Conservation (phyloP, 2,329 filamentous ascomycete species). For the Biscogniauxia mediterranea region DNA sequence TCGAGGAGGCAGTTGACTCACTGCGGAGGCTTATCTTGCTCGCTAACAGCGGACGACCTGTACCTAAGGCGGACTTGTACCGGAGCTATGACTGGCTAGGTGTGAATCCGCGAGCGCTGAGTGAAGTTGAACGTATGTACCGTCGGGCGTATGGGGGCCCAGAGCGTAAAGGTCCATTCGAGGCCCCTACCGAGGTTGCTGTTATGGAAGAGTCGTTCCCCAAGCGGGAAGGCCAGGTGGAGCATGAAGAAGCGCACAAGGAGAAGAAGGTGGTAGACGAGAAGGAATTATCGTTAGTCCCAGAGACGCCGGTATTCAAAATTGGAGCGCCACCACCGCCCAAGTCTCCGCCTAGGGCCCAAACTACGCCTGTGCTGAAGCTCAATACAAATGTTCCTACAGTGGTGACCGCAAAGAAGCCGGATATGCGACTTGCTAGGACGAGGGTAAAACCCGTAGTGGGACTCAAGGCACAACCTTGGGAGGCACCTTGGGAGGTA, state of each 20-base stretch:
- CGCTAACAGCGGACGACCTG: constrained; percentile 47
- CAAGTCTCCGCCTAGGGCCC: constrained; percentile 16
- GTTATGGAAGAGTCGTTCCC: constrained; percentile 1
- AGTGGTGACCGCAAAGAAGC: constrained; percentile 5
- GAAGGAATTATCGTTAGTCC: background rate
- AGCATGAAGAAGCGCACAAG: background rate
- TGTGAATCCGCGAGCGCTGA: constrained; percentile 46
- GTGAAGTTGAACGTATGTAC: constrained; percentile 57
- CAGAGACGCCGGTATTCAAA: constrained; percentile 7
- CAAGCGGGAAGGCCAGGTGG: constrained; percentile 14
- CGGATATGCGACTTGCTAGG: constrained; percentile 16
- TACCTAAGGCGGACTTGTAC: constrained; percentile 51
- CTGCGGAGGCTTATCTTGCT: constrained; percentile 60
- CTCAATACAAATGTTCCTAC: constrained; percentile 28
- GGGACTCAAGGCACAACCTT: background rate
- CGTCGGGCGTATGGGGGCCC: constrained; percentile 53
- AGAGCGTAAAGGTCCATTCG: constrained; percentile 46
- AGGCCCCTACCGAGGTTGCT: constrained; percentile 30
- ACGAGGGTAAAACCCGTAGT: constrained; percentile 20
- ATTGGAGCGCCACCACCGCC: constrained; percentile 17
- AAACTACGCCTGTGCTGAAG: constrained; percentile 26
- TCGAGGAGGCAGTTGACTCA: constrained; percentile 63
- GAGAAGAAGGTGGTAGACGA: background rate
- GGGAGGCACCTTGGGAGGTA: too few species aligned
- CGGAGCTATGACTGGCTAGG: constrained; percentile 58